These are phyloP conservation scores for Saccharomycopsis hybrid DNA, from an alignment of 1,139 yeast species.

Conservation along the genomic window DNA sequence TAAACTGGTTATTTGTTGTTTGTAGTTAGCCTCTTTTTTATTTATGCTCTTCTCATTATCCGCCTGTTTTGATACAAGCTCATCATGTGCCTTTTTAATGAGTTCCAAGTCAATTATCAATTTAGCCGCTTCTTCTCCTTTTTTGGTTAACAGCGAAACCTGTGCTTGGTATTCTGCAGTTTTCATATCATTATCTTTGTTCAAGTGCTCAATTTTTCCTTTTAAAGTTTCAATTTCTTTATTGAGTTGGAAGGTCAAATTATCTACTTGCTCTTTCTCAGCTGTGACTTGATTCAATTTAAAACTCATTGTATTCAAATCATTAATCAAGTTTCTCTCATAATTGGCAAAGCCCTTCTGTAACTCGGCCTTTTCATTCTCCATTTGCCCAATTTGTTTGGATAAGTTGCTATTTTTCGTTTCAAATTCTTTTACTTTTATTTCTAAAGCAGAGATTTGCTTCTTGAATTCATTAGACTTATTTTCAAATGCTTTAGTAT, in stretches of 20 bases:
- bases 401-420: constrained; percentile 14
- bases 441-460: constrained; percentile 12
- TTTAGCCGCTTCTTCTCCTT: no score
- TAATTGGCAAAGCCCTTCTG: constrained; percentile 19
- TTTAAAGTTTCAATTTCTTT: constrained; percentile 20
- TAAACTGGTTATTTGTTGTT: no score
- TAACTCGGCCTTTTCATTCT: constrained; percentile 21
- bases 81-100: no score
- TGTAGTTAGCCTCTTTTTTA: no score
- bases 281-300: constrained; percentile 11
- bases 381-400: constrained; percentile 25
- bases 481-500: constrained; percentile 28
- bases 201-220: constrained; percentile 16
- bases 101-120: no score
- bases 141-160: no score
- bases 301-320: constrained; percentile 19
- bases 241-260: not conserved
- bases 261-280: constrained; percentile 6
- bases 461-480: constrained; percentile 26
- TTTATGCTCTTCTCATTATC: no score
- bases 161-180: no score
- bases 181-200: not conserved
- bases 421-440: constrained; percentile 25
- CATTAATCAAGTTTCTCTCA: constrained; percentile 20
- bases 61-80: no score